Evolutionary conservation across 2,329 filamentous ascomycete species (phyloP).

Genomic region (Sporothrix variecibatus): DNA sequence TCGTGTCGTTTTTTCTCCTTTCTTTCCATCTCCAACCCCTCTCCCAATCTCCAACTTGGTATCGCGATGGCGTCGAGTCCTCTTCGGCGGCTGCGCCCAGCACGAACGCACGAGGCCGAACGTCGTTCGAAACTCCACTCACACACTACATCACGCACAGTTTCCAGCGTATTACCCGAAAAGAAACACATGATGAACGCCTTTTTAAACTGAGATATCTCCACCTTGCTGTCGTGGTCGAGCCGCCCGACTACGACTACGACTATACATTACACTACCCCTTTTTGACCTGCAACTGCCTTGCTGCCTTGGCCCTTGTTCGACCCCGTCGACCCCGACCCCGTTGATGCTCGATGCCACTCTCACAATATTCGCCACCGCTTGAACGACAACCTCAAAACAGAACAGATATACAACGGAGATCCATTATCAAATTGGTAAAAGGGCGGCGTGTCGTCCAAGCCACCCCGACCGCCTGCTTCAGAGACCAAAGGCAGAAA

Average conservation of each 20-base stretch:
- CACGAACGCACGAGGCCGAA: conserved; percentile 12
- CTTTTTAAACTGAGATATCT: not conserved
- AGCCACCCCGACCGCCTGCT: not conserved
- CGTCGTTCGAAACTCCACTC: conserved; percentile 15
- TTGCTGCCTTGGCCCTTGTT: conserved; percentile 12
- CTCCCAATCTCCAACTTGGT: not conserved
- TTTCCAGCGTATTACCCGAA: not conserved
- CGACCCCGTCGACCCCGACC: not conserved
- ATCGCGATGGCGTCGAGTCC: not conserved
- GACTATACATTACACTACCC: not conserved
- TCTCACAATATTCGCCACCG: conserved; percentile 2
- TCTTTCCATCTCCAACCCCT: not conserved
- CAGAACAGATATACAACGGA: not conserved
- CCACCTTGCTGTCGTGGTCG: not conserved
- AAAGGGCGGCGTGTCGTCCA: not conserved
- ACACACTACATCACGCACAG: not conserved
- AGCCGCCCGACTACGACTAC: not conserved
- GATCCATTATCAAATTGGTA: not conserved
- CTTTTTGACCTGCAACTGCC: not conserved
- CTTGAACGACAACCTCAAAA: not conserved
- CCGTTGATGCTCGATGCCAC: not conserved
- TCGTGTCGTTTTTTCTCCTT: not conserved
- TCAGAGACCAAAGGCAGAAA: not conserved
- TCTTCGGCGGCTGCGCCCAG: not conserved
- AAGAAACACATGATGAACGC: conserved; percentile 17